Conservation (phyloP, 345 rosid genomes). For the Hypericum androsaemum region DNA sequence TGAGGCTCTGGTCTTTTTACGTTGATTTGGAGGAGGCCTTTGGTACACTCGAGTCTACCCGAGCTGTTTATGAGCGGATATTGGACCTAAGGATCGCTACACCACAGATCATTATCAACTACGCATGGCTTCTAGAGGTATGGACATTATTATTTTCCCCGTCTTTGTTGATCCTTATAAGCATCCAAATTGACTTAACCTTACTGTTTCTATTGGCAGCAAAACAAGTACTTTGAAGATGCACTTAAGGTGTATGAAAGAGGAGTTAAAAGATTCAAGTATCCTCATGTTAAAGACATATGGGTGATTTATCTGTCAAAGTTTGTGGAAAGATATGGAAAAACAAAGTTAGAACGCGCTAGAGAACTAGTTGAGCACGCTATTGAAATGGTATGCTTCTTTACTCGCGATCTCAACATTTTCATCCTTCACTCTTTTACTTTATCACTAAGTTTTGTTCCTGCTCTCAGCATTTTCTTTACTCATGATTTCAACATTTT, state of each 20-base stretch:
- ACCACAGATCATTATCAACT: slow-evolving; percentile 86
- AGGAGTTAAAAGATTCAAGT: slow-evolving; percentile 93
- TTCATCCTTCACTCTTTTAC: background rate
- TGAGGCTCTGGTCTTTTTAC: slow-evolving; percentile 88
- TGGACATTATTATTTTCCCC: slow-evolving; percentile 3
- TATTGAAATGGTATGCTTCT: slow-evolving; percentile 57
- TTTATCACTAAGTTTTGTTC: background rate
- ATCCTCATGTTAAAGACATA: slow-evolving; percentile 92
- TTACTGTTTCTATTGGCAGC: slow-evolving; percentile 31
- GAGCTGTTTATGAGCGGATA: slow-evolving; percentile 86
- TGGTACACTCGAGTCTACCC: slow-evolving; percentile 82
- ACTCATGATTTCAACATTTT: too few species aligned
- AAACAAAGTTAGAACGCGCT: slow-evolving; percentile 80
- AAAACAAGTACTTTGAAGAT: slow-evolving; percentile 87
- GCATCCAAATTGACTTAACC: slow-evolving; percentile 1
- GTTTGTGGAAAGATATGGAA: slow-evolving; percentile 85
- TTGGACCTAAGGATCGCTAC: slow-evolving; percentile 91
- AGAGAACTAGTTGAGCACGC: slow-evolving; percentile 94
- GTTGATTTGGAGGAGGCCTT: slow-evolving; percentile 94
- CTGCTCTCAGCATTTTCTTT: too few species aligned
- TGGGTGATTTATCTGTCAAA: slow-evolving; percentile 92
- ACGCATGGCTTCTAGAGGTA: slow-evolving; percentile 75
- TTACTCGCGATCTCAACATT: background rate
- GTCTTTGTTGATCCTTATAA: background rate
- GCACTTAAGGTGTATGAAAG: slow-evolving; percentile 97